Base-by-base conservation (phyloP, 768 basidiomycete species). In the Mycena olivaceomarginata region DNA sequence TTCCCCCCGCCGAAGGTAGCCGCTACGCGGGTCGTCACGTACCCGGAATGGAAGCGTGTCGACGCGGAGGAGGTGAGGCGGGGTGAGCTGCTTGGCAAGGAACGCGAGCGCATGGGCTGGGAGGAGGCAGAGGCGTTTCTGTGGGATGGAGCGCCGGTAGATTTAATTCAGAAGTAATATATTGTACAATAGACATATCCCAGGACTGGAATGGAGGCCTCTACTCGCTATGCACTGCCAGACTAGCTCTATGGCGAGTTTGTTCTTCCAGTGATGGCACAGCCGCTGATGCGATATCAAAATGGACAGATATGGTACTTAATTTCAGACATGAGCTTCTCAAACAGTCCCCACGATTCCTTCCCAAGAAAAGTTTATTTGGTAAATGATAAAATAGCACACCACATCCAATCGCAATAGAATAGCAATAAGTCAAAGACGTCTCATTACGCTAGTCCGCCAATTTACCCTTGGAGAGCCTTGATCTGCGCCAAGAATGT, bases 101-200 rank as follows among this genome's bases (percentile, higher is more conserved):
- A 95, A 84, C 88, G 94, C 66, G 95, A 96, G 86, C 87, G 96
- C 70, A 94, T 96, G 92, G 82, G 78, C 1, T 96, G 95, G 95
- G 85, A 89, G 67, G 92, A 92, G 65, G 93, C 89, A 3, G 83
- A 81, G 56, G 63, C 41, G 53, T 86, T 89, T 45, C 46, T 73
- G 64, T n/a, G 48, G 71, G 40, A 63, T 12, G 57, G 46, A 8
- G 15, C 53, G 6, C 53, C 22, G 4, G 22, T n/a, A 31, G 41
- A 46, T 15, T 11, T 43, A 46, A 70, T 18, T 45, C 12, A 11
- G 7, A 41, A 37, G 8, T 31, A 62, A n/a, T 25, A n/a, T 56
- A 56, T 20, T 51, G 43, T 51, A 51, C 48, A 51, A 51, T 51
- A 53, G n/a, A 53, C 6, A 31, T 31, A 31, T 31, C 31, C 31